Percentiles rank a stretch among this genome's conserved stretches.
These are phyloP conservation scores for Ilex paraguariensis DNA, from an alignment of 305 asterid genomes.

Conservation along the genomic window DNA sequence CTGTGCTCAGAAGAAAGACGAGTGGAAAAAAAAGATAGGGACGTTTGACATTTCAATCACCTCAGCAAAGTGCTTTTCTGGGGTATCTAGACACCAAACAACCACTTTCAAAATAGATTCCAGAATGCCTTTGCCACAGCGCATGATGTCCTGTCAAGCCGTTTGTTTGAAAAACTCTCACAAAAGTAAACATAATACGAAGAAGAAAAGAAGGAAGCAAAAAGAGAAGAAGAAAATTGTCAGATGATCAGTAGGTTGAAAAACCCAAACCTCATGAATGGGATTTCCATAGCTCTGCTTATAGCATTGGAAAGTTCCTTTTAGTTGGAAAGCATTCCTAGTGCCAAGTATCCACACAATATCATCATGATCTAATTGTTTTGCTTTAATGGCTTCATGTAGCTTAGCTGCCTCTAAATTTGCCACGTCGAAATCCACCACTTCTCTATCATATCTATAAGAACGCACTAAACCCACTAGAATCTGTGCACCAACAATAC, in stretches of 20 bases:
- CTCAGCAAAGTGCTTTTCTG: constrained; percentile 85
- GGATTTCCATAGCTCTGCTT: constrained; percentile 44
- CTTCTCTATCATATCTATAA: constrained; percentile 56
- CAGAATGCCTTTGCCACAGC: constrained; percentile 45
- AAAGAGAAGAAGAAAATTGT: neutral
- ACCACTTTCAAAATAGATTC: constrained; percentile 55
- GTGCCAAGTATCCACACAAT: constrained; percentile 45
- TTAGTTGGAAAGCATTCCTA: constrained; percentile 63
- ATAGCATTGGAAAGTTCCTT: constrained; percentile 56
- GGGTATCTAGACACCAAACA: constrained; percentile 62
- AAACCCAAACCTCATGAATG: constrained; percentile 48
- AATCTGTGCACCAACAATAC: constrained; percentile 21
- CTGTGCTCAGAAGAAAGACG: too few species aligned
- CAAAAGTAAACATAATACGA: too few species aligned
- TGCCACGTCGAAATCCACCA: constrained; percentile 46
- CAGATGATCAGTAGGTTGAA: neutral
- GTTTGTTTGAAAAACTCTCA: too few species aligned
- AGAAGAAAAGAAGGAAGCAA: neutral
- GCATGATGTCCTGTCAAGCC: constrained; percentile 43
- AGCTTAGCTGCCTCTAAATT: constrained; percentile 57
- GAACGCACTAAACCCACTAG: constrained; percentile 61
- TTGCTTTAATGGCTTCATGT: constrained; percentile 38
- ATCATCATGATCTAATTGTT: constrained; percentile 40
- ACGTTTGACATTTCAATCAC: constrained; percentile 19
- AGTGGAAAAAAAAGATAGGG: too few species aligned